Evolutionary conservation across 1,284 basidiomycete genomes (phyloP).

Genomic region (Cystobasidium sp.): DNA sequence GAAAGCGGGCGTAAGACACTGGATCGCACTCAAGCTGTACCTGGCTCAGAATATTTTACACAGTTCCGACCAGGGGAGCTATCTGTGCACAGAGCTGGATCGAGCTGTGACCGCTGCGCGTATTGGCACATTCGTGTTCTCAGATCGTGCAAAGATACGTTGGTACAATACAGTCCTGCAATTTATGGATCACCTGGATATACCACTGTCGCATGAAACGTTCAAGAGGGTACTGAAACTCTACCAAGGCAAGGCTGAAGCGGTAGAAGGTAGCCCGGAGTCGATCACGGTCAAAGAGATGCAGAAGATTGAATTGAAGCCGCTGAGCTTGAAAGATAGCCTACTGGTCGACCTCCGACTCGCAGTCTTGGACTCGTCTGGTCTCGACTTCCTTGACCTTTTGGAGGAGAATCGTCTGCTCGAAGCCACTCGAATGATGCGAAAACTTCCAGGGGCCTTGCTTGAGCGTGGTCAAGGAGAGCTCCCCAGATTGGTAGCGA

Average conservation of each 20-base stretch:
- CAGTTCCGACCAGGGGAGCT: neutral
- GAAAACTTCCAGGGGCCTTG: neutral
- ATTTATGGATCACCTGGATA: neutral
- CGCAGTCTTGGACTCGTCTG: neutral
- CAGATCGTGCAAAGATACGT: neutral
- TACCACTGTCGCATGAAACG: neutral
- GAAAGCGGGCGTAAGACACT: neutral
- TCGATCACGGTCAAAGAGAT: neutral
- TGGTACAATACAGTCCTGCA: neutral
- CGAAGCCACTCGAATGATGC: neutral
- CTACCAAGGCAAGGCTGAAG: neutral
- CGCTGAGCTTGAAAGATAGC: neutral
- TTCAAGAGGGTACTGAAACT: neutral
- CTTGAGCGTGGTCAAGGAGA: neutral
- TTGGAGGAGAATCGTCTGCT: neutral
- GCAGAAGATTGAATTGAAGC: neutral
- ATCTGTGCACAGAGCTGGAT: neutral
- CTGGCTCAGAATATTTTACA: neutral
- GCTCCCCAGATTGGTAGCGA: neutral
- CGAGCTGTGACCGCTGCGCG: neutral
- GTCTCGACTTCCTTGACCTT: neutral
- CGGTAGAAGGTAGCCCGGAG: neutral
- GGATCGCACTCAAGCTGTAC: conserved; percentile 15
- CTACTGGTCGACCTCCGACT: neutral
- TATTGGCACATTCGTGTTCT: neutral